A percentile compares a stretch with the other conserved stretches of the same genome.
Conservation (phyloP, 805 yeast genomes). For the Starmerella stigmatis region DNA sequence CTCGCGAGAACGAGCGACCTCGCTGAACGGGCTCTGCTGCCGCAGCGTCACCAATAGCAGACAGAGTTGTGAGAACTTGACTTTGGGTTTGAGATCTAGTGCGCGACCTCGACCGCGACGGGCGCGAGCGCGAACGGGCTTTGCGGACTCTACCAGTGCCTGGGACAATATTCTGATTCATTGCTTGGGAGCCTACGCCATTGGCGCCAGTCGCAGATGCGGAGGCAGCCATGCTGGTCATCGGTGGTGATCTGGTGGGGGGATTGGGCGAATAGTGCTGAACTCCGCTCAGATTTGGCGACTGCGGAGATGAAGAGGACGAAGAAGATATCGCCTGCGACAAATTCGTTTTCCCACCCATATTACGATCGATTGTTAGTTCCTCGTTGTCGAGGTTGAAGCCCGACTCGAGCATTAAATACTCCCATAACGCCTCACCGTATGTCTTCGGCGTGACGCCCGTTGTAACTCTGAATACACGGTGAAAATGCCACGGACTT, state of each 20-base stretch:
- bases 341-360: background rate
- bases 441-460: constrained; percentile 82
- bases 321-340: too few species aligned
- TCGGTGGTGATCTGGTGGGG: constrained; percentile 5
- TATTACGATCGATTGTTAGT: constrained; percentile 12
- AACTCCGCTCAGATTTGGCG: background rate
- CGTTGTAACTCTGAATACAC: constrained; percentile 77
- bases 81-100: constrained; percentile 13
- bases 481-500: constrained; percentile 87
- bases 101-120: constrained; percentile 18
- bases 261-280: background rate
- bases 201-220: too few species aligned
- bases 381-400: constrained; percentile 24
- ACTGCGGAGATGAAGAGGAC: constrained; percentile 9
- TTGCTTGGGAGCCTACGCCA: background rate
- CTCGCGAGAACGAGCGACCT: constrained; percentile 15
- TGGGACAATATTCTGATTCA: constrained; percentile 10
- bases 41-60: background rate
- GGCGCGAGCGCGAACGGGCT: constrained; percentile 18
- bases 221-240: background rate
- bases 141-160: constrained; percentile 19
- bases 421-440: constrained; percentile 64
- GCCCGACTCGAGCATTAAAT: constrained; percentile 23
- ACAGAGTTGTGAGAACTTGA: constrained; percentile 10
- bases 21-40: constrained; percentile 4